Base-by-base conservation (phyloP, 2,329 filamentous ascomycete genomes). In the Geoglossum cookeanum region DNA sequence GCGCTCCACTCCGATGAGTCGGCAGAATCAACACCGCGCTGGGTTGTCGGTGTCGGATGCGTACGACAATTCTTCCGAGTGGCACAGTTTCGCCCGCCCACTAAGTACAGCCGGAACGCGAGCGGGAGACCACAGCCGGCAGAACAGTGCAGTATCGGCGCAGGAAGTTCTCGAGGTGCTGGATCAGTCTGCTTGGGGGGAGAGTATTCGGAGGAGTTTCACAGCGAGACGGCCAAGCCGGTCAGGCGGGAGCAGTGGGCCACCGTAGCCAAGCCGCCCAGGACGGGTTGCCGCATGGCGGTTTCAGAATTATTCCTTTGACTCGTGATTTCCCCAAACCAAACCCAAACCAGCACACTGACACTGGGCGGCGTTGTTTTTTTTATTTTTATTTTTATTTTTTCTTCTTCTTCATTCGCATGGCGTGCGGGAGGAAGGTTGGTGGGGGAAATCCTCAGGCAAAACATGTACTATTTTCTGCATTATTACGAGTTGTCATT, bases 121-220 rank as follows among this genome's bases (percentile, higher is more conserved):
- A 33, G 49, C 49, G 22, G 32, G 15, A 8, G 30, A 65, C 64
- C 6, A 59, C 63, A 32, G 70, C 69, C 39, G 66, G 68, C 44
- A 68, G 66, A 9, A 57, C 64, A 27, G 63, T 61, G 7, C 55
- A 4, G 83, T 90, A 58, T 87, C 81, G 65, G 82, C 84, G 55
- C 79, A 83, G 53, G 84, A 89, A 64, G 85, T 94, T 62, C 80
- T 90, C 68, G 82, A 89, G 62, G 85, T 92, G 66, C 77, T 97
- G 57, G 87, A 92, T 65, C 86, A 91, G 65, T 92, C 87, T 17
- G 84, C 86, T 15, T 97, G 91, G 91, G 87, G 91, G 55, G 87
- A 94, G 71, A 94, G 87, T 73, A 89, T 96, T 62, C 78, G 89
- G 61, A 78, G 88, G 60, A 94, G 88, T 71, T 88, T 92, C 63